Conservation (phyloP, 805 yeast species). For the Saturnispora quitensis region DNA sequence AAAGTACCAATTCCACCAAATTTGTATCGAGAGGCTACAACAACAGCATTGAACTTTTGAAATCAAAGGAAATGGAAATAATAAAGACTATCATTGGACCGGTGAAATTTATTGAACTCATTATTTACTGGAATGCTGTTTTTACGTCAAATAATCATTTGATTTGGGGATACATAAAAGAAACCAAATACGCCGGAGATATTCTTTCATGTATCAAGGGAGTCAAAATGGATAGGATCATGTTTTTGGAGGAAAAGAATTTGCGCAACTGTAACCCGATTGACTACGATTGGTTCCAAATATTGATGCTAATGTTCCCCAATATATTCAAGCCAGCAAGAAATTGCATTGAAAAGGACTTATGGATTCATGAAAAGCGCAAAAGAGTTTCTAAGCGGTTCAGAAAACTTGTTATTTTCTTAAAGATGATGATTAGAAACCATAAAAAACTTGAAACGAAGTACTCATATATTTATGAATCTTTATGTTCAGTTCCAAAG, state of each 20-base stretch:
- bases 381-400: slow-evolving; percentile 18
- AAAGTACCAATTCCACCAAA: slow-evolving; percentile 16
- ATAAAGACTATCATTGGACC: slow-evolving; percentile 34
- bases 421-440: slow-evolving; percentile 22
- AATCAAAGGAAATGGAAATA: slow-evolving; percentile 35
- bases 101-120: slow-evolving; percentile 29
- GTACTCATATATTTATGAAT: slow-evolving; percentile 31
- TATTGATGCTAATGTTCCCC: slow-evolving; percentile 10
- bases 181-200: not conserved
- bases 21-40: slow-evolving; percentile 19
- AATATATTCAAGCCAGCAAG: not conserved
- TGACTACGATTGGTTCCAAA: slow-evolving; percentile 9
- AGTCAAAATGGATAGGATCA: slow-evolving; percentile 17
- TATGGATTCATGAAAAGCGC: not conserved
- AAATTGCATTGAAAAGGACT: not conserved
- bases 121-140: slow-evolving; percentile 30
- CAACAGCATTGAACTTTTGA: slow-evolving; percentile 33
- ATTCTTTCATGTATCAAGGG: not conserved
- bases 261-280: slow-evolving; percentile 18
- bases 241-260: slow-evolving; percentile 19
- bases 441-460: slow-evolving; percentile 25
- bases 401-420: slow-evolving; percentile 16
- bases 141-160: slow-evolving; percentile 11
- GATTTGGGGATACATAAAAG: slow-evolving; percentile 20
- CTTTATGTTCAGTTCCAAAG: slow-evolving; percentile 21